A percentile compares a stretch with the other conserved stretches of the same genome.
Evolutionary conservation across 306 rosid genomes (phyloP).

Genomic region (Castanea mollissima): DNA sequence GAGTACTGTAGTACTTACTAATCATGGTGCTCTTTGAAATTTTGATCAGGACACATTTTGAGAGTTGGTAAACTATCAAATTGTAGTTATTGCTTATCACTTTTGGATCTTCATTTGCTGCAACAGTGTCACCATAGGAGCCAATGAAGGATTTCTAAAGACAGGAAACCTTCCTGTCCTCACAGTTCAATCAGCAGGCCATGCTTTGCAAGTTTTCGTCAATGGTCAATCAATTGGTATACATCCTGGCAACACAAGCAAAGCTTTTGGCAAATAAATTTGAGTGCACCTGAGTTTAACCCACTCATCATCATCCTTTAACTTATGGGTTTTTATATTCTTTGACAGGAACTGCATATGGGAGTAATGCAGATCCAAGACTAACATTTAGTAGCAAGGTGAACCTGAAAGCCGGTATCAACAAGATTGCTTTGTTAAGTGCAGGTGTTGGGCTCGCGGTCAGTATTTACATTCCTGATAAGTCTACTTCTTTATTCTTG

Average conservation of each 20-base stretch:
- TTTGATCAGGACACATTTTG: neutral
- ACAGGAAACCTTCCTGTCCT: conserved; percentile 63
- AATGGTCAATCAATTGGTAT: conserved; percentile 84
- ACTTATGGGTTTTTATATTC: conserved; percentile 11
- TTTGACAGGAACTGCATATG: conserved; percentile 65
- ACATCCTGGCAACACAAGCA: neutral
- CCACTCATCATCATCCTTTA: conserved; percentile 3
- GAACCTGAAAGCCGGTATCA: conserved; percentile 63
- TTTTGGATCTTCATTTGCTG: conserved; percentile 7
- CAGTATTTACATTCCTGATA: conserved; percentile 27
- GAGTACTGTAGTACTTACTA: conserved; percentile 32
- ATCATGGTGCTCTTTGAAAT: neutral
- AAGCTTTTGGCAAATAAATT: neutral
- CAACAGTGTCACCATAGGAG: conserved; percentile 65
- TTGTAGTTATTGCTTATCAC: conserved; percentile 19
- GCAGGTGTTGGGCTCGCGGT: conserved; percentile 86
- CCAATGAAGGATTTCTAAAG: conserved; percentile 64
- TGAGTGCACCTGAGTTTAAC: neutral
- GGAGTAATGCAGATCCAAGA: conserved; percentile 47
- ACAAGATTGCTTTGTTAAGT: conserved; percentile 86
- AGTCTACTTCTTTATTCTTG: neutral
- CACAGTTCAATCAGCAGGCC: conserved; percentile 79
- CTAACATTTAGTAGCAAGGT: conserved; percentile 56
- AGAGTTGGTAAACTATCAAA: neutral
- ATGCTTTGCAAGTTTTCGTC: conserved; percentile 84